phyloP scores from a whole-genome alignment of 306 rosid species.

The Gynostemma pentaphyllum region DNA sequence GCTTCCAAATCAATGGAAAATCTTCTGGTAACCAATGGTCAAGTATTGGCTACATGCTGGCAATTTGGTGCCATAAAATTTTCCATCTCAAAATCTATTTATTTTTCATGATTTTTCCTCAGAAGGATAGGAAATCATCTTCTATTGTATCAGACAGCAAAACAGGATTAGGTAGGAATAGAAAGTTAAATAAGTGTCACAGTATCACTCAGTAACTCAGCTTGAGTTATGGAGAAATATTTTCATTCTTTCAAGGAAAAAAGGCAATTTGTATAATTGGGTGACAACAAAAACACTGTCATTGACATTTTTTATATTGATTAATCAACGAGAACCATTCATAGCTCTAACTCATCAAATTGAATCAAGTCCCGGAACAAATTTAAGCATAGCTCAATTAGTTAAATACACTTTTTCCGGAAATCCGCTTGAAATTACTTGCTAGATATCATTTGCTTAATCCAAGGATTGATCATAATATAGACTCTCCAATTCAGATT shows the following conservation, averaged over 20 bases:
- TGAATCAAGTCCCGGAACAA: no score
- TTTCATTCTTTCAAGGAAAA: conserved; percentile 2
- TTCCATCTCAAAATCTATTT: background rate
- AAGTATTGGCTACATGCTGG: conserved; percentile 5
- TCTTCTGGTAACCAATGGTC: background rate
- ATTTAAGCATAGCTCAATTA: no score
- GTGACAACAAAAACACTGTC: background rate
- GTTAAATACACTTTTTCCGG: no score
- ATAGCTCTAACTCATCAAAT: no score
- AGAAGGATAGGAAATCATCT: conserved; percentile 1
- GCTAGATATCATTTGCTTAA: no score
- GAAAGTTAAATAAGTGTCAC: conserved; percentile 8
- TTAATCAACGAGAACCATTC: background rate
- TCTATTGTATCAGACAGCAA: conserved; percentile 8
- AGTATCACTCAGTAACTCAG: conserved; percentile 3
- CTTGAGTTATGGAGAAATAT: background rate
- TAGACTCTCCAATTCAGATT: no score
- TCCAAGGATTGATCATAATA: no score
- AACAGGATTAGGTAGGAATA: conserved; percentile 6
- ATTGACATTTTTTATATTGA: background rate
- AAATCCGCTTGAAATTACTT: no score
- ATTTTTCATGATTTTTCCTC: background rate
- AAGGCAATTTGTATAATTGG: conserved; percentile 7
- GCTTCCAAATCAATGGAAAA: conserved; percentile 5
- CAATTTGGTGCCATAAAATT: conserved; percentile 3